Evolutionary conservation across 2,329 filamentous ascomycete genomes (phyloP).

Genomic region (Leptosphaerulina australis): DNA sequence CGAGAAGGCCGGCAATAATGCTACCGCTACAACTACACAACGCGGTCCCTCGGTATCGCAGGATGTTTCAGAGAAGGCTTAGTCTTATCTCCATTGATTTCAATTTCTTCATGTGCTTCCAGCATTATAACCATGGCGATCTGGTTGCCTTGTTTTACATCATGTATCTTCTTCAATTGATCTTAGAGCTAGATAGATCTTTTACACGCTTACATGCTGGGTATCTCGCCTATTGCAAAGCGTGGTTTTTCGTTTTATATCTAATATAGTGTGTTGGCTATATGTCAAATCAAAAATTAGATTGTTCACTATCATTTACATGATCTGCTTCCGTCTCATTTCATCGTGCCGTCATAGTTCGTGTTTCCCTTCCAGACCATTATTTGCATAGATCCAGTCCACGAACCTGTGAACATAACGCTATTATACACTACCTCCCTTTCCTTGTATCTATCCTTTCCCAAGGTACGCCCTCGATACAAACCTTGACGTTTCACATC

Average conservation of each 20-base stretch:
- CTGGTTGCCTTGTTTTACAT: neutral
- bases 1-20: slow-evolving; percentile 18
- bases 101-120: neutral
- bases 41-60: slow-evolving; percentile 16
- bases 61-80: slow-evolving; percentile 25
- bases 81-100: neutral
- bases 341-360: neutral
- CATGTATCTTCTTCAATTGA: neutral
- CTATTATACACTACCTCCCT: too few relatives aligned
- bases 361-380: too few relatives aligned
- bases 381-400: too few relatives aligned
- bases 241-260: neutral
- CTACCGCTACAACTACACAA: slow-evolving; percentile 20
- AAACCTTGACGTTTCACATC: too few relatives aligned
- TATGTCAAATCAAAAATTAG: slow-evolving; percentile 5
- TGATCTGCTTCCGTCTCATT: neutral
- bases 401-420: too few relatives aligned
- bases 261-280: slow-evolving; percentile 4
- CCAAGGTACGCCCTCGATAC: too few relatives aligned
- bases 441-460: too few relatives aligned
- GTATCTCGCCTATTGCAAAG: slow-evolving; percentile 5
- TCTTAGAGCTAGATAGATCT: slow-evolving; percentile 12
- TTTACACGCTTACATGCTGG: slow-evolving; percentile 12
- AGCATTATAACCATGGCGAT: slow-evolving; percentile 1
- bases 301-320: neutral